A percentile compares a stretch with the other conserved stretches of the same genome.
These are phyloP conservation scores for Apiospora rasikravindrae DNA, from an alignment of 2,329 filamentous ascomycete genomes.

Conservation along the genomic window DNA sequence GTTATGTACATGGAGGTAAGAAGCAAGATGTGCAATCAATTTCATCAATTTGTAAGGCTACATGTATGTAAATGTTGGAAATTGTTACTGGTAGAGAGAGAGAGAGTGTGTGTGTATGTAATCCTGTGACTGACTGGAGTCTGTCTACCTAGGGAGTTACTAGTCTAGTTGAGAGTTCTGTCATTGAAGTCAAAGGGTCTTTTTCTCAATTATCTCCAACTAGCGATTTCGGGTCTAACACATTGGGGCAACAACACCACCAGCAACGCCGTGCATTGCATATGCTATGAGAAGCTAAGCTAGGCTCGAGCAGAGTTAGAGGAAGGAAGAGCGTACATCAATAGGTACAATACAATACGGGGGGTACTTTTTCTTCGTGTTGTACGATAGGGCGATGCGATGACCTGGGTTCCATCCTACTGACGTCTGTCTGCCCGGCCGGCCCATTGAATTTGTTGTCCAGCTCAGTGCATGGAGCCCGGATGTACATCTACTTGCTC, in stretches of 20 bases:
- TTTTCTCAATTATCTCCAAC: neutral
- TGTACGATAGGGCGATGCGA: conserved; percentile 6
- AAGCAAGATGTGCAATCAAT: neutral
- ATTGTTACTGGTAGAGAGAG: neutral
- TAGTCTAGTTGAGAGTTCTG: no score
- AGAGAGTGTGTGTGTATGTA: no score
- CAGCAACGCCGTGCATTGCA: neutral
- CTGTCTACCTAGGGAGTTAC: no score
- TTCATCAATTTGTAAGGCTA: no score
- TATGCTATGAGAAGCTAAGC: neutral
- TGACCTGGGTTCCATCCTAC: neutral
- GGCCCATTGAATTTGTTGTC: conserved; percentile 15
- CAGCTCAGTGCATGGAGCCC: neutral
- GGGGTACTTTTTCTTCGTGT: neutral
- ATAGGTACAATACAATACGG: neutral
- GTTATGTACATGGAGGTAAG: neutral
- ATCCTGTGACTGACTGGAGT: neutral
- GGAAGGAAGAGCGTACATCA: neutral
- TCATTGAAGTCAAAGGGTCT: neutral
- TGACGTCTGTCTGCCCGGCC: conserved; percentile 9
- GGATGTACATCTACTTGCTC: neutral
- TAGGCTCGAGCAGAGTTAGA: neutral
- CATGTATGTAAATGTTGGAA: no score
- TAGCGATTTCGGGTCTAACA: neutral
- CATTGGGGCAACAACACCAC: neutral